Evolutionary conservation across 495 filamentous ascomycete species (phyloP).

Genomic region (Penicillium goetzii): DNA sequence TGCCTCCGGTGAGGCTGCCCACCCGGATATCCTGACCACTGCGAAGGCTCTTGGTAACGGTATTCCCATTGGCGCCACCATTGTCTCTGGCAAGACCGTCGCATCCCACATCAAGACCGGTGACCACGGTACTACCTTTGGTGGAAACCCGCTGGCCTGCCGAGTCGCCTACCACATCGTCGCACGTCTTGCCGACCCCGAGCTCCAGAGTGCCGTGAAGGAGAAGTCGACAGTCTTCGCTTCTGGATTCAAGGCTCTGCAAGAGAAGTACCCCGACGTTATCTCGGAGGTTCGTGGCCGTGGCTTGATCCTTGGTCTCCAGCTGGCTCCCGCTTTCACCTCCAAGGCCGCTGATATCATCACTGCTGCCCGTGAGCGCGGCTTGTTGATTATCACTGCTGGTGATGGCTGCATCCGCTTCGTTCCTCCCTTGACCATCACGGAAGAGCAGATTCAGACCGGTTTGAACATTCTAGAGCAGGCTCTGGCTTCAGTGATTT

Average conservation of each 20-base stretch:
- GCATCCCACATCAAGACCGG: constrained; percentile 84
- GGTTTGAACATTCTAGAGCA: constrained; percentile 77
- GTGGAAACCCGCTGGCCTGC: constrained; percentile 89
- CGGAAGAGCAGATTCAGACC: constrained; percentile 72
- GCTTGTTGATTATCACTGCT: constrained; percentile 87
- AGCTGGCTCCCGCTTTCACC: constrained; percentile 71
- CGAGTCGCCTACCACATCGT: constrained; percentile 84
- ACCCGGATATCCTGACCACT: constrained; percentile 91
- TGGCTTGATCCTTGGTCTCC: constrained; percentile 84
- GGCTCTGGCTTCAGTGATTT: constrained; percentile 63
- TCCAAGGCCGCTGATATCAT: constrained; percentile 63
- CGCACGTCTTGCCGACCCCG: constrained; percentile 65
- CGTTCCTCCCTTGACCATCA: constrained; percentile 80
- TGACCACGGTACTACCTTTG: constrained; percentile 97
- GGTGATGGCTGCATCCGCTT: constrained; percentile 88
- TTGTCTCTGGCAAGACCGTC: constrained; percentile 74
- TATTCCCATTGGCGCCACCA: constrained; percentile 89
- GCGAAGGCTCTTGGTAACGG: constrained; percentile 97
- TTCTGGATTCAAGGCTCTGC: constrained; percentile 63
- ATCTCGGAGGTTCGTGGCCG: constrained; percentile 79
- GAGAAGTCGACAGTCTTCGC: constrained; percentile 67
- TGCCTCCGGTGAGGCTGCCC: constrained; percentile 61
- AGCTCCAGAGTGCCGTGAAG: constrained; percentile 65
- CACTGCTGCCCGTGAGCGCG: constrained; percentile 83
- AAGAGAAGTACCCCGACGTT: constrained; percentile 67